These are phyloP conservation scores for Citrullus mucosospermus DNA, from an alignment of 306 rosid species.

Conservation along the genomic window DNA sequence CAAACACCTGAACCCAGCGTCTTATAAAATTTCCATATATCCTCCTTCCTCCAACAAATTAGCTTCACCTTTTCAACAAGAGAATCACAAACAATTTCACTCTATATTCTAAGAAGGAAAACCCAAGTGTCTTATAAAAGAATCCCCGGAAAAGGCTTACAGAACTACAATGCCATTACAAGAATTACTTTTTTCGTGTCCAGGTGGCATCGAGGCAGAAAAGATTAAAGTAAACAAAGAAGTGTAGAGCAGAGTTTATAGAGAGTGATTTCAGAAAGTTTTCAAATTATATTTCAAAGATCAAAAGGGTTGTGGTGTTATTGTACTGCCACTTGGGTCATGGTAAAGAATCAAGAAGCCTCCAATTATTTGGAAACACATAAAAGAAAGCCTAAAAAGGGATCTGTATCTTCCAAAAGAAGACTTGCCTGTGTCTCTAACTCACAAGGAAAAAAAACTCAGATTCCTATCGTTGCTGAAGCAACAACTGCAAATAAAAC, in stretches of 20 bases:
- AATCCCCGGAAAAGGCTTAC: background rate
- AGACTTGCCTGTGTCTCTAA: background rate
- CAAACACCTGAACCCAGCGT: no score
- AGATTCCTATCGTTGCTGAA: background rate
- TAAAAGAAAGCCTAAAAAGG: background rate
- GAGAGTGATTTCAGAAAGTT: background rate
- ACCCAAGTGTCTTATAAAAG: background rate
- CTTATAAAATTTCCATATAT: no score
- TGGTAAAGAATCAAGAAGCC: slow-evolving; percentile 1
- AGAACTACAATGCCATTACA: background rate
- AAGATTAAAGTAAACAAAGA: background rate
- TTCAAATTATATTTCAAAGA: background rate
- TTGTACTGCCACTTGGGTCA: background rate
- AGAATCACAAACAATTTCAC: no score
- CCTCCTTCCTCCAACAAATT: no score
- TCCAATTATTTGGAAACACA: slow-evolving; percentile 9
- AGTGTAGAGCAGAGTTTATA: background rate
- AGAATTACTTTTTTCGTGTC: background rate
- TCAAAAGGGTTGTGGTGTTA: background rate
- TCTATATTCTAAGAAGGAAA: background rate
- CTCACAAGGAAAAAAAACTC: background rate
- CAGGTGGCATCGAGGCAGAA: background rate
- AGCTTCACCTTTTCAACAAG: no score
- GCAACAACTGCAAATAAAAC: slow-evolving; percentile 1
- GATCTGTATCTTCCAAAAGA: background rate